phyloP scores from a whole-genome alignment of 1,139 yeast species.

The Yamadazyma atmosphaerica region DNA sequence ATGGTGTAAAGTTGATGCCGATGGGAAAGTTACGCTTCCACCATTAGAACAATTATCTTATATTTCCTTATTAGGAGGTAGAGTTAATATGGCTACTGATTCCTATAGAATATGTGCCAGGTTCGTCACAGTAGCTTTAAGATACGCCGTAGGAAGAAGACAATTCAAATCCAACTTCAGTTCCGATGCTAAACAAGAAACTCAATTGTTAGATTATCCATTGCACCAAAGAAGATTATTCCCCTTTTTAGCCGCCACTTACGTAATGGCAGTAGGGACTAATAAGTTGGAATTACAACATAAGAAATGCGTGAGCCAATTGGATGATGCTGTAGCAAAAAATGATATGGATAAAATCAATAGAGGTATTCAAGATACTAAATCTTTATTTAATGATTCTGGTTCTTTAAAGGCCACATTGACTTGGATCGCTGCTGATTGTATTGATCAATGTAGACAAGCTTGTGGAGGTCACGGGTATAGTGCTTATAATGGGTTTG shows the following conservation, averaged over 20 bases:
- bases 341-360: slow-evolving; percentile 33
- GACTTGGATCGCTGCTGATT: slow-evolving; percentile 49
- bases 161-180: slow-evolving; percentile 31
- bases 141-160: slow-evolving; percentile 48
- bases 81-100: slow-evolving; percentile 47
- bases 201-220: slow-evolving; percentile 47
- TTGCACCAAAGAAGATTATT: slow-evolving; percentile 48
- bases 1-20: slow-evolving; percentile 43
- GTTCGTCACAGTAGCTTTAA: slow-evolving; percentile 42
- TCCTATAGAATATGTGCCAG: slow-evolving; percentile 45
- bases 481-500: slow-evolving; percentile 47
- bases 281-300: slow-evolving; percentile 34
- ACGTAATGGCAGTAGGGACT: slow-evolving; percentile 44
- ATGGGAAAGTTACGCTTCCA: slow-evolving; percentile 44
- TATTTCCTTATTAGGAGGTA: slow-evolving; percentile 47
- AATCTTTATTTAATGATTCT: slow-evolving; percentile 45
- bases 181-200: slow-evolving; percentile 27
- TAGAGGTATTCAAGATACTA: slow-evolving; percentile 35
- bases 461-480: slow-evolving; percentile 55
- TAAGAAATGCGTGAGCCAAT: slow-evolving; percentile 27
- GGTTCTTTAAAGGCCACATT: slow-evolving; percentile 47
- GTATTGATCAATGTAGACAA: slow-evolving; percentile 48
- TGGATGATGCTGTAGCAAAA: slow-evolving; percentile 37
- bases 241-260: slow-evolving; percentile 46
- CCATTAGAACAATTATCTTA: slow-evolving; percentile 50